Evolutionary conservation across 768 basidiomycete genomes (phyloP).

Genomic region (Tylopilus cervinicoccineus): DNA sequence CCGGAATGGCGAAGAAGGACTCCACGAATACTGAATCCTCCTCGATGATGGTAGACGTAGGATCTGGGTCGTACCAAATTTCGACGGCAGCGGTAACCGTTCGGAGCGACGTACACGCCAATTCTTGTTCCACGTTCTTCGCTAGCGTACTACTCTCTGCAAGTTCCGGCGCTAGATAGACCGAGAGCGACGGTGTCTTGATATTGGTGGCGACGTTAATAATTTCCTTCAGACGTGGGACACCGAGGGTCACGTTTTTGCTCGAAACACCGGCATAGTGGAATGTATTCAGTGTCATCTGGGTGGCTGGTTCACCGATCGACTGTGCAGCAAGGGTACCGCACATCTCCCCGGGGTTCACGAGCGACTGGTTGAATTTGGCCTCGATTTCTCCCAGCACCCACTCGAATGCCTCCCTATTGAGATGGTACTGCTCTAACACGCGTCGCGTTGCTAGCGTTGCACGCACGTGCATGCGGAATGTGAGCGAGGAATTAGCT

Average conservation of each 20-base stretch:
- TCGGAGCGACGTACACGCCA: slow-evolving; percentile 89
- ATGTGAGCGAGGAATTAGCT: slow-evolving; percentile 84
- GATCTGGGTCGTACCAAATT: slow-evolving; percentile 97
- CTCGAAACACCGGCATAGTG: slow-evolving; percentile 99
- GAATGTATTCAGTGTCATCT: slow-evolving; percentile 99
- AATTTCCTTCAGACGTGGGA: slow-evolving; percentile 97
- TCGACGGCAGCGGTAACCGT: slow-evolving; percentile 95
- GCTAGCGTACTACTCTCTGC: slow-evolving; percentile 59
- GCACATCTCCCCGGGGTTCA: slow-evolving; percentile 98
- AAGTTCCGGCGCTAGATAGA: slow-evolving; percentile 77
- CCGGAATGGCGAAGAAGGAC: slow-evolving; percentile 99
- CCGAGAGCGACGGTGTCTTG: slow-evolving; percentile 95
- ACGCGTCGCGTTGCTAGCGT: slow-evolving; percentile 86
- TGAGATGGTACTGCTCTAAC: slow-evolving; percentile 83
- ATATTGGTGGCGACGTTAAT: slow-evolving; percentile 99
- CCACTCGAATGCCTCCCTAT: slow-evolving; percentile 96
- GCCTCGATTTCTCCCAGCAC: slow-evolving; percentile 91
- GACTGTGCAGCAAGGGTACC: slow-evolving; percentile 97
- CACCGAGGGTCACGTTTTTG: slow-evolving; percentile 99
- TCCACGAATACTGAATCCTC: slow-evolving; percentile 96
- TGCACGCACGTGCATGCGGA: slow-evolving; percentile 90
- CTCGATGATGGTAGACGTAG: slow-evolving; percentile 88
- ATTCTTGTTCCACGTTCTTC: slow-evolving; percentile 88
- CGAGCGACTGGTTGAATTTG: slow-evolving; percentile 91
- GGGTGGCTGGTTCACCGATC: slow-evolving; percentile 98